Conservation (phyloP, 441 rosid genomes). For the Gossypium trilobum region DNA sequence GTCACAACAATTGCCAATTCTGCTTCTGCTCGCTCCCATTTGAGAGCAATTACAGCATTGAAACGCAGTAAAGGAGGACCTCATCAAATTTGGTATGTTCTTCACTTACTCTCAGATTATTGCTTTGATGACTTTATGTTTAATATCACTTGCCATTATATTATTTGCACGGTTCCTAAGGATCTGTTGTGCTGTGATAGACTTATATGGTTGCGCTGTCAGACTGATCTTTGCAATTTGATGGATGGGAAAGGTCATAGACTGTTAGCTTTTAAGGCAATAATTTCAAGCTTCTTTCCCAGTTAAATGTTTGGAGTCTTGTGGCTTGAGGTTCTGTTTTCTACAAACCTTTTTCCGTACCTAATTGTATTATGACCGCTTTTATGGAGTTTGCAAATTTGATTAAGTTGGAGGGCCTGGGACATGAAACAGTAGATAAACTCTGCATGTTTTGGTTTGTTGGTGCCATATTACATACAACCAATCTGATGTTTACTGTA, state of each 20-base stretch:
- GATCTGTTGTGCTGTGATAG: neutral
- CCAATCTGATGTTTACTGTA: neutral
- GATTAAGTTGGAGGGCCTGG: neutral
- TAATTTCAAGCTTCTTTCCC: neutral
- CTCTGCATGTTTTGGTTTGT: neutral
- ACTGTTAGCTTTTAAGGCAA: neutral
- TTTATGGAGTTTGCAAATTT: neutral
- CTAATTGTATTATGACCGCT: neutral
- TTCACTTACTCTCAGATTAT: slow-evolving; percentile 18
- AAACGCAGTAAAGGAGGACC: slow-evolving; percentile 78
- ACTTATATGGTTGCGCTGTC: neutral
- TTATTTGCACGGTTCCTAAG: neutral
- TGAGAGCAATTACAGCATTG: slow-evolving; percentile 80
- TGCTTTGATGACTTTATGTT: slow-evolving; percentile 16
- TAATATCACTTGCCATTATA: slow-evolving; percentile 11
- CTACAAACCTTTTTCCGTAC: neutral
- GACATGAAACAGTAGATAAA: neutral
- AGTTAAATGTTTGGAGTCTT: neutral
- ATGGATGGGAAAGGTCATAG: neutral
- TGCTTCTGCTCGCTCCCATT: slow-evolving; percentile 66
- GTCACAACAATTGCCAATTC: slow-evolving; percentile 67
- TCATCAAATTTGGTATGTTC: slow-evolving; percentile 65
- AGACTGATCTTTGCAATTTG: neutral
- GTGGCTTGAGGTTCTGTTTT: neutral
- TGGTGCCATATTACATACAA: neutral